Base-by-base conservation (phyloP, 805 yeast species). In the Saturnispora hagleri region DNA sequence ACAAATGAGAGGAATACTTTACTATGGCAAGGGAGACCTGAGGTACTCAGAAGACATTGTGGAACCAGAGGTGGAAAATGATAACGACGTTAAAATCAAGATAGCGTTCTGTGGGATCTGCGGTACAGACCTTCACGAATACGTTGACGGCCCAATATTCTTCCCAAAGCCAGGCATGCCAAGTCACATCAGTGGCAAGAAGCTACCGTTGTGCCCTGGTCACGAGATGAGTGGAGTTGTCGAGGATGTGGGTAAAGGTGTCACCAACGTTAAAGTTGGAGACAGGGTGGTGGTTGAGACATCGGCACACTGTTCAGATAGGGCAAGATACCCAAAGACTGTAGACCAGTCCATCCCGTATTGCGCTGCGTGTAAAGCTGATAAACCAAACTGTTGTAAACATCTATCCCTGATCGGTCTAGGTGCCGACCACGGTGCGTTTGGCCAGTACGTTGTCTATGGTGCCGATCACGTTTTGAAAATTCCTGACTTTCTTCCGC, bases 251-350 rank as follows among this genome's bases (percentile, higher is more conserved):
- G 86, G 86, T 36, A 43, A 68, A 0, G 69, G 56, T 22, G 84
- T 80, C 5, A 64, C 65, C 0, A 62, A 63, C 13, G 64, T 77
- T 27, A 64, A 73, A 55, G 65, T 67, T 2, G 85, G 85, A 13
- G 82, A 80, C 60, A 75, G 75, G 43, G 87, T 83, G 31, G 82
- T 77, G 22, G 75, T 81, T 27, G 86, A 82, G 58, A 82, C 85
- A 6, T 73, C 81, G 1, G 79, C 80, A 34, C 79, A 79, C 38
- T 83, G 69, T 58, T 58, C 71, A 60, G 64, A 62, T 59, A 65
- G 60, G 42, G 53, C 52, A 22, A 55, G 62, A 62, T 48, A 64
- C 65, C 66, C 41, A 73, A 73, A 28, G 52, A 59, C 46, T 53
- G 51, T 53, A 18, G 36, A 55, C 44, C 55, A 56, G 52, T 71